Base-by-base conservation (phyloP, 1,139 yeast genomes). In the Zygoascus hellenicus region DNA sequence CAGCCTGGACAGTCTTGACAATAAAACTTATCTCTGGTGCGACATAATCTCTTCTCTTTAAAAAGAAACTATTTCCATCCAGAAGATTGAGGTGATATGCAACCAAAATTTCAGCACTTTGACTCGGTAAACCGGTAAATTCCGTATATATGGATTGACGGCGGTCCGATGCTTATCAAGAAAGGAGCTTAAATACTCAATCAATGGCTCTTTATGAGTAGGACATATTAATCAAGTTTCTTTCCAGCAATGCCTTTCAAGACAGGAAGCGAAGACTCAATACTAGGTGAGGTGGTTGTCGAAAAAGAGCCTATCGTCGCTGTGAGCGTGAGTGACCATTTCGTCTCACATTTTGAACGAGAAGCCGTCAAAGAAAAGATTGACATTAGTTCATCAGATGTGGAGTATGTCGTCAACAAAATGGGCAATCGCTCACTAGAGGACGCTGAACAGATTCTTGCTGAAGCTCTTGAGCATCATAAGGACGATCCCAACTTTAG, bases 401-500 rank as follows among this genome's bases (percentile, higher is more conserved):
- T 46, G 14, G 48, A 46, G 17, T 46, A 38, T 28, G 37, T 43
- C 14, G 42, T 45, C 9, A 45, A 48, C 14, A 42, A 42, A 34
- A 62, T 74, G 40, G 65, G 63, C 22, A 53, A 55, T 14, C 32
- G 42, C 11, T 22, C 46, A 13, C 5, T 37, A 9, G 69, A 65
- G 9, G 73, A 71, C 43, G 69, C 80, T 0, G 33, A 74, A 3
- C 65, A 60, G n/a, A 69, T 76, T 42, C 63, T 78, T 45, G 68
- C 64, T 10, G 74, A 72, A 45, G 71, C 79, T 0, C 29, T 76
- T 3, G 67, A 62, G 19, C 69, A 72, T 35, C 79, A 76, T 55
- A 56, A 58, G 1, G 71, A 66, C 40, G 86, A 80, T 59, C 69
- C 72, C 44, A 80, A 80, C 56, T 71, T 78, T 52, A 74, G 78